Conservation (phyloP, 331 rosid genomes). For the Phaseolus coccineus region DNA sequence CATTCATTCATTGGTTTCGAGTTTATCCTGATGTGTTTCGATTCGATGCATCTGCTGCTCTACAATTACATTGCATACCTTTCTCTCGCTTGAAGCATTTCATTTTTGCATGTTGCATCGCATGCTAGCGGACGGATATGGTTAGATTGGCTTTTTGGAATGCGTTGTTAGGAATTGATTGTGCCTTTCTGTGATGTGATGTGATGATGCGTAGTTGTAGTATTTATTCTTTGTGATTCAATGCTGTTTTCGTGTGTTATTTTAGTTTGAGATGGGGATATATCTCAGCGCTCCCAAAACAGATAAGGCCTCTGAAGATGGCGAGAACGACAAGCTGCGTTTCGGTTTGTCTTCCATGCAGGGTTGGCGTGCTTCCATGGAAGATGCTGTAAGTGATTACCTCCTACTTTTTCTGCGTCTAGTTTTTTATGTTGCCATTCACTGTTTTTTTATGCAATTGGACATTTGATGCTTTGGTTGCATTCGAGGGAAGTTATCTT, state of each 20-base stretch:
- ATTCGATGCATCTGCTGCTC: background rate
- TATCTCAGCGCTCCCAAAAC: slow-evolving; percentile 93
- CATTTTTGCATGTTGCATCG: background rate
- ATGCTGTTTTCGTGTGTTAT: slow-evolving; percentile 20
- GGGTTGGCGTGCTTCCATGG: slow-evolving; percentile 99
- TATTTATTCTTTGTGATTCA: slow-evolving; percentile 41
- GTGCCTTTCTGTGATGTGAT: slow-evolving; percentile 16
- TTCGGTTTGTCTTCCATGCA: slow-evolving; percentile 93
- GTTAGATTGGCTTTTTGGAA: slow-evolving; percentile 36
- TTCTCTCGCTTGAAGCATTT: no score
- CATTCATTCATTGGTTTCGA: background rate
- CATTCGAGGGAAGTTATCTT: background rate
- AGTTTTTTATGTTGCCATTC: background rate
- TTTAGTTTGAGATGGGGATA: slow-evolving; percentile 72
- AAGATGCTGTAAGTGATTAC: slow-evolving; percentile 78
- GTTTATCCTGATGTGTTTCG: slow-evolving; percentile 12
- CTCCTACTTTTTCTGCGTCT: slow-evolving; percentile 2
- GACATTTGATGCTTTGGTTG: slow-evolving; percentile 9
- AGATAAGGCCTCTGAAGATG: slow-evolving; percentile 91
- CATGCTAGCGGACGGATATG: background rate
- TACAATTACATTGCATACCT: no score
- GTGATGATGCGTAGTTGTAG: background rate
- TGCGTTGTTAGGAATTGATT: background rate
- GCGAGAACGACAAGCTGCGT: slow-evolving; percentile 76
- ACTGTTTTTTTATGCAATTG: background rate